These are phyloP conservation scores for Clarireedia hainanense DNA, from an alignment of 2,329 filamentous ascomycete species.

Conservation along the genomic window DNA sequence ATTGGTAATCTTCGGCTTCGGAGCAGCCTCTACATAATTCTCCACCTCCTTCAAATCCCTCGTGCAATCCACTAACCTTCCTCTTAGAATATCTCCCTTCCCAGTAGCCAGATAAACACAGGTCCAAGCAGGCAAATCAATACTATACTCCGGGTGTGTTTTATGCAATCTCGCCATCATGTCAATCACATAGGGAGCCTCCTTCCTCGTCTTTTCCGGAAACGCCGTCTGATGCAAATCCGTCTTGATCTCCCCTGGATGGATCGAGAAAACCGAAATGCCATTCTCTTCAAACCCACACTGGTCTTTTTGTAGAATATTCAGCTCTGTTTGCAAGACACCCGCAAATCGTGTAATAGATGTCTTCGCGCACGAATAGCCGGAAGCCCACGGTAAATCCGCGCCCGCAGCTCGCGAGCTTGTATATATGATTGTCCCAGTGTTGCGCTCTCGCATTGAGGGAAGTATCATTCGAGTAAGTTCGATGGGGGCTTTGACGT, in stretches of 20 bases:
- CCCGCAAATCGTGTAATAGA: constrained; percentile 16
- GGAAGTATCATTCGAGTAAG: constrained; percentile 17
- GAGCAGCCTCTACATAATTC: constrained; percentile 6
- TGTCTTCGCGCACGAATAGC: constrained; percentile 17
- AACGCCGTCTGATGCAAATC: constrained; percentile 14
- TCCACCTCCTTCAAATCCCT: constrained; percentile 17
- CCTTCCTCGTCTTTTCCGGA: constrained; percentile 15
- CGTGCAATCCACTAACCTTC: constrained; percentile 15
- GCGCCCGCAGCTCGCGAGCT: constrained; percentile 15
- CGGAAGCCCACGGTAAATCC: constrained; percentile 17
- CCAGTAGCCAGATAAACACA: constrained; percentile 18
- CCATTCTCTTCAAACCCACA: constrained; percentile 12
- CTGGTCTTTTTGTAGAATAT: constrained; percentile 11
- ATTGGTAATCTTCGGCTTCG: constrained; percentile 14
- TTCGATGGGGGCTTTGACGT: constrained; percentile 17
- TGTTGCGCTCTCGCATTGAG: constrained; percentile 13
- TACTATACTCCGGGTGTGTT: constrained; percentile 13
- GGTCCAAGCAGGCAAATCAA: constrained; percentile 16
- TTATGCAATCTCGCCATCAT: constrained; percentile 15
- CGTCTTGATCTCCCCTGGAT: constrained; percentile 16
- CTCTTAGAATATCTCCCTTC: constrained; percentile 11
- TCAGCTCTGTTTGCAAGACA: constrained; percentile 14
- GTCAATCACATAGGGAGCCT: constrained; percentile 17
- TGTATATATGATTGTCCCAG: constrained; percentile 16
- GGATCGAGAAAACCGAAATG: constrained; percentile 17